Conservation (phyloP, 2,329 filamentous ascomycete species). For the Elsinoe arachidis region DNA sequence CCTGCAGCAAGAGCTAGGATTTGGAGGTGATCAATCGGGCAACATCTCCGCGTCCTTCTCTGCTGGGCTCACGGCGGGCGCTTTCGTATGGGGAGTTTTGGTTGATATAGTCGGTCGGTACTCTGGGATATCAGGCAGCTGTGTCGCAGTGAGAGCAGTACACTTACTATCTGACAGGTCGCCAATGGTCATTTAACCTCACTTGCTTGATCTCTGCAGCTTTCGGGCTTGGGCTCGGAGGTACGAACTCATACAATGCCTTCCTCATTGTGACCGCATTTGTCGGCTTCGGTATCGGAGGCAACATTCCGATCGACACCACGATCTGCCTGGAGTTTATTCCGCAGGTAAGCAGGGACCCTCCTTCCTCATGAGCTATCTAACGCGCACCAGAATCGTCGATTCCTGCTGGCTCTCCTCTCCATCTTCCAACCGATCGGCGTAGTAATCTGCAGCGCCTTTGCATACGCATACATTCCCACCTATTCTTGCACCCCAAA, state of each 20-base stretch:
- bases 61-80: slow-evolving; percentile 47
- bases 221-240: slow-evolving; percentile 46
- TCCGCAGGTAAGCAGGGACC: slow-evolving; percentile 32
- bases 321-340: slow-evolving; percentile 50
- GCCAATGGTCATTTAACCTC: slow-evolving; percentile 50
- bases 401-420: slow-evolving; percentile 45
- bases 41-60: slow-evolving; percentile 50
- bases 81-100: slow-evolving; percentile 48
- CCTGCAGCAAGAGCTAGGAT: slow-evolving; percentile 49
- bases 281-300: slow-evolving; percentile 40
- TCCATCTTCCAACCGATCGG: slow-evolving; percentile 50
- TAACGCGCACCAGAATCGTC: slow-evolving; percentile 33
- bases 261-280: slow-evolving; percentile 48
- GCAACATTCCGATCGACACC: slow-evolving; percentile 49
- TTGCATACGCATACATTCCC: slow-evolving; percentile 48
- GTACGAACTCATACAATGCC: slow-evolving; percentile 41
- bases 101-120: slow-evolving; percentile 43
- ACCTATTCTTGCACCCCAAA: slow-evolving; percentile 44
- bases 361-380: slow-evolving; percentile 7
- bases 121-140: slow-evolving; percentile 14
- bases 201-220: slow-evolving; percentile 47
- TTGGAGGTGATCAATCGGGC: slow-evolving; percentile 35
- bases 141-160: not conserved
- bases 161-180: slow-evolving; percentile 26
- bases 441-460: slow-evolving; percentile 42